Conservation (phyloP, 202 grass and related monocot genomes). For the Setaria viridis region DNA sequence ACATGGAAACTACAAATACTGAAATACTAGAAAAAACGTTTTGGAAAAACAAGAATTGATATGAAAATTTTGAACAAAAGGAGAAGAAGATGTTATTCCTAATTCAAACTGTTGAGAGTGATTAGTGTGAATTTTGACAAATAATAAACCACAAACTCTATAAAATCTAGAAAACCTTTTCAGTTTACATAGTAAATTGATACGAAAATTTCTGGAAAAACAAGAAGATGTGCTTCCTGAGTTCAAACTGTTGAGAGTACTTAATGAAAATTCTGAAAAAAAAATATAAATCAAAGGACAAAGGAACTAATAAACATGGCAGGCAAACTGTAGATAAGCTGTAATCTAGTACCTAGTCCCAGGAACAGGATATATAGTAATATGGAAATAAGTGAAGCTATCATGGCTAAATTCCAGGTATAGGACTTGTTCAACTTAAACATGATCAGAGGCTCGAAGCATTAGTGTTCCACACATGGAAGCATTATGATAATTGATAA, state of each 20-base stretch:
- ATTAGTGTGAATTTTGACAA: neutral
- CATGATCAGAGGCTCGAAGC: neutral
- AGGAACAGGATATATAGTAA: constrained; percentile 3
- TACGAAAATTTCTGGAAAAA: neutral
- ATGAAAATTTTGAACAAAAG: neutral
- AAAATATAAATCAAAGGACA: neutral
- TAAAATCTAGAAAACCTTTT: neutral
- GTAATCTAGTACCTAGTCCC: neutral
- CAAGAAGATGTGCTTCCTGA: neutral
- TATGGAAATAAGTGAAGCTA: constrained; percentile 10
- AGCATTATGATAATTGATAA: constrained; percentile 48
- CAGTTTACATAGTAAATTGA: neutral
- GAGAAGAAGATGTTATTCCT: neutral
- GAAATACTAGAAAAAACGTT: neutral
- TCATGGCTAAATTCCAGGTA: neutral
- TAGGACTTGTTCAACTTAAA: constrained; percentile 1
- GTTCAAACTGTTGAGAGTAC: neutral
- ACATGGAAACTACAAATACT: neutral
- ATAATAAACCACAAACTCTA: neutral
- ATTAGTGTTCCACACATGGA: constrained; percentile 19
- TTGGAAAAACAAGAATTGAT: neutral
- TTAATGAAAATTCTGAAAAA: neutral
- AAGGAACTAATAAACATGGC: neutral
- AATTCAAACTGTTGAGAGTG: neutral
- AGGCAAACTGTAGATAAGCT: neutral